Percentiles rank a stretch among this genome's conserved stretches.
These are phyloP conservation scores for Penicillium sp. DNA, from an alignment of 2,329 filamentous ascomycete species.

Conservation along the genomic window DNA sequence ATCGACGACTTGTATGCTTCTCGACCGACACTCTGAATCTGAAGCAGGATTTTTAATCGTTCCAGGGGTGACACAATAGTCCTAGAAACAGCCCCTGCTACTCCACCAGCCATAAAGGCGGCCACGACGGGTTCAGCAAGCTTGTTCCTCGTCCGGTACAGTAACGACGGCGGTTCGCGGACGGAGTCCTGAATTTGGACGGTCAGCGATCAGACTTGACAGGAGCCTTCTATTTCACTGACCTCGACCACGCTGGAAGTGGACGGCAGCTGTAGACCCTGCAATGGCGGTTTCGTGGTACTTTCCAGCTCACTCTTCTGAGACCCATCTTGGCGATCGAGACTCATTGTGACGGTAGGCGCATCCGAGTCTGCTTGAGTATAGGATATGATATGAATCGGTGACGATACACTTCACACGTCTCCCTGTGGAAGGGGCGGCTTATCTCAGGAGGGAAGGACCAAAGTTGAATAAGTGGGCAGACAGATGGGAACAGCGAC, in stretches of 20 bases:
- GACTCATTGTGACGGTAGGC: conserved; percentile 31
- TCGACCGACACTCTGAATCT: conserved; percentile 85
- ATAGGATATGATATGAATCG: neutral
- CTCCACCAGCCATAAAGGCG: conserved; percentile 89
- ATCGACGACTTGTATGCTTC: conserved; percentile 94
- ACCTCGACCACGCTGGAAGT: conserved; percentile 24
- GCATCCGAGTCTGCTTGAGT: conserved; percentile 1
- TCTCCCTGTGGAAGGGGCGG: neutral
- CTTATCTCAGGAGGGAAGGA: neutral
- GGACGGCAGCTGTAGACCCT: conserved; percentile 22
- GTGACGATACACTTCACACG: neutral
- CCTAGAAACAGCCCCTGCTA: conserved; percentile 93
- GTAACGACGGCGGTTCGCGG: conserved; percentile 17
- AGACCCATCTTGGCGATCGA: conserved; percentile 32
- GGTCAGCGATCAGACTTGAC: neutral
- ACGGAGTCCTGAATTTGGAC: conserved; percentile 19
- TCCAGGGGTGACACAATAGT: conserved; percentile 96
- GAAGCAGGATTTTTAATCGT: conserved; percentile 95
- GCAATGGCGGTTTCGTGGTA: conserved; percentile 17
- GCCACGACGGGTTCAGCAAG: conserved; percentile 82
- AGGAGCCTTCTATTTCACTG: neutral
- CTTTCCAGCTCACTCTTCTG: conserved; percentile 19
- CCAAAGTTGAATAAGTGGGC: neutral
- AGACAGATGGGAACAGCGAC: neutral
- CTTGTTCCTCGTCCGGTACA: conserved; percentile 29